Base-by-base conservation (phyloP, 306 rosid species). In the Lotus japonicus region DNA sequence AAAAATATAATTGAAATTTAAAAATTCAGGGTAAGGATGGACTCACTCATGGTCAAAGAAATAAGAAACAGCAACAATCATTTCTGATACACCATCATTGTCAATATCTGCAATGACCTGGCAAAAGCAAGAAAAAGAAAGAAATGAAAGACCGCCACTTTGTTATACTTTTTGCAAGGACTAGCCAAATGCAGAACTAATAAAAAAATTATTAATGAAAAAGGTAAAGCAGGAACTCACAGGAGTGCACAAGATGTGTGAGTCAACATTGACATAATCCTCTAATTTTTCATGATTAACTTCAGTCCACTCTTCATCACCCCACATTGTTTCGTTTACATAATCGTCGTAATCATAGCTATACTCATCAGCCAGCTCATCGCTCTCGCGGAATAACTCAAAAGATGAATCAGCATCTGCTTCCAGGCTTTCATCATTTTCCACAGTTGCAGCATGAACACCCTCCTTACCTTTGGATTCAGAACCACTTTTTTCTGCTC, bases 91-190 rank as follows among this genome's bases (percentile, higher is more conserved):
- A 46, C 99, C 99, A 77, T 94, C 97, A 42, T 88, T 94, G 81
- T 94, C 99, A 58, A 94, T 90, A 76, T 90, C 99, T 12, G 97
- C 95, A 86, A 94, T 90, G 74, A 94, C 96, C 99, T 94, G 80
- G 77, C 9, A 75, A 77, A 76, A 51, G 31, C 39, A 56, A 74
- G 28, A 72, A 51, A 81, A 18, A 10, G 6, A 63, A 18, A 17
- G 64, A 36, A 67, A 41, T 31, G 17, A 58, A 48, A 60, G 15
- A 53, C 72, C 43, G 18, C 8, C 39, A 28, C 51, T 46, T 39
- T 42, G 68, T 38, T 16, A 21, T 51, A 51, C 51, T 35, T 55
- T 62, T 33, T 64, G 59, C 12, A 6, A 15, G 63, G 46, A 36
- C 44, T 11, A 12, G 41, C 57, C 45, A 48, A 58, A 70, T 42